Conservation (phyloP, 768 basidiomycete genomes). For the Leccinum fibrillosum region DNA sequence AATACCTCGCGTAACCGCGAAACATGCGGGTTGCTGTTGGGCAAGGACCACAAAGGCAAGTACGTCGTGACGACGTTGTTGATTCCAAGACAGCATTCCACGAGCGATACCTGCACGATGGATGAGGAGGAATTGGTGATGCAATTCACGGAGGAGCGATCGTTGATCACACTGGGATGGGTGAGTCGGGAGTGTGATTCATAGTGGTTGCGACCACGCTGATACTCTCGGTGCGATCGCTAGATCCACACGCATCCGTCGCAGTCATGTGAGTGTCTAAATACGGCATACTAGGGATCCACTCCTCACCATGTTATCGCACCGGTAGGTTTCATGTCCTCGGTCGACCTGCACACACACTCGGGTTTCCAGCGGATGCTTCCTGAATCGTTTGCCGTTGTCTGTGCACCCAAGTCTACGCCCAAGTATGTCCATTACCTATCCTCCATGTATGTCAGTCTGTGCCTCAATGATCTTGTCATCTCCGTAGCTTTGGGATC, state of each 20-base stretch:
- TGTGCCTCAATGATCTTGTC: neutral
- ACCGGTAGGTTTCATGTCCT: constrained; percentile 84
- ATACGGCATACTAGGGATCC: neutral
- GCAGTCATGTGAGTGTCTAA: constrained; percentile 63
- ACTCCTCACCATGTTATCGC: neutral
- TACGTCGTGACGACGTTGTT: constrained; percentile 77
- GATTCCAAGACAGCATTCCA: constrained; percentile 86
- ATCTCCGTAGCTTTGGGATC: constrained; percentile 60
- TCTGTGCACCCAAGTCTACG: constrained; percentile 77
- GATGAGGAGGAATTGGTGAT: constrained; percentile 85
- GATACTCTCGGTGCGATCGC: neutral
- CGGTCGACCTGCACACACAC: constrained; percentile 90
- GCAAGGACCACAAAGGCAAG: constrained; percentile 57
- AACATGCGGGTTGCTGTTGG: constrained; percentile 84
- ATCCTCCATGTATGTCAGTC: neutral
- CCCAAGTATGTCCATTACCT: constrained; percentile 54
- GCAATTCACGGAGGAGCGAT: constrained; percentile 78
- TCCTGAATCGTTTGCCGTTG: constrained; percentile 89
- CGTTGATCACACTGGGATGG: constrained; percentile 88
- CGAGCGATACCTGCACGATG: constrained; percentile 91
- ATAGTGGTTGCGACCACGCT: neutral
- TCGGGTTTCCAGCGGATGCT: constrained; percentile 87
- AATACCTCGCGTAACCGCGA: constrained; percentile 80
- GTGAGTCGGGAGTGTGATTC: constrained; percentile 40
- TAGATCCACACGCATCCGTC: constrained; percentile 94